Evolutionary conservation across 352 stramenopile genomes (phyloP).

Genomic region (Hyaloperonospora brassicae): DNA sequence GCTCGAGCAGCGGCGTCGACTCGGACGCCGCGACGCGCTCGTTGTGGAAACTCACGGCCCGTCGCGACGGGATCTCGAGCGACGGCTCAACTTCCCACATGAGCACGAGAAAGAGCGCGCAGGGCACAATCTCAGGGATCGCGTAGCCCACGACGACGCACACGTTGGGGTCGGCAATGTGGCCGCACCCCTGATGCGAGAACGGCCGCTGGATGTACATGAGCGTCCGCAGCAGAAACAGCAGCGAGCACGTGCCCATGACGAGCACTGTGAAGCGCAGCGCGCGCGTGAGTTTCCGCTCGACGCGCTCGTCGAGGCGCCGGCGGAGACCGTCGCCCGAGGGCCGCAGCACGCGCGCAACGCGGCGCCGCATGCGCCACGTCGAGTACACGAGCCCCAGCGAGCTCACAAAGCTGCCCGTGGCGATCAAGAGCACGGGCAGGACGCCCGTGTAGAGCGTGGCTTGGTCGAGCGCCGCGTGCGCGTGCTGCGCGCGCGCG

Average conservation of each 20-base stretch:
- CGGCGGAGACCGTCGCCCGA: conserved; percentile 32
- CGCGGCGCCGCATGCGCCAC: conserved; percentile 58
- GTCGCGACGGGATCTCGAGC: conserved; percentile 47
- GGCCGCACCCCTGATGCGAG: conserved; percentile 60
- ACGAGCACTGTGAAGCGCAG: conserved; percentile 65
- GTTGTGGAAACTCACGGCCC: conserved; percentile 42
- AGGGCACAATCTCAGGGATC: conserved; percentile 64
- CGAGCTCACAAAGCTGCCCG: conserved; percentile 58
- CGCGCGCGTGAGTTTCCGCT: conserved; percentile 64
- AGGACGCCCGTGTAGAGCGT: conserved; percentile 47
- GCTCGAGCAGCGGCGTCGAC: conserved; percentile 44
- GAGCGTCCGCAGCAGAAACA: conserved; percentile 66
- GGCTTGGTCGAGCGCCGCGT: conserved; percentile 9
- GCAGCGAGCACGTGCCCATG: conserved; percentile 53
- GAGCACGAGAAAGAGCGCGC: conserved; percentile 68
- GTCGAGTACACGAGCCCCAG: conserved; percentile 70
- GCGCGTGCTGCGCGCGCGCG: conserved; percentile 10
- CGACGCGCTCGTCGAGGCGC: conserved; percentile 49
- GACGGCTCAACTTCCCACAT: conserved; percentile 82
- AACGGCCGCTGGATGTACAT: conserved; percentile 79
- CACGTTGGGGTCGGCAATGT: conserved; percentile 47
- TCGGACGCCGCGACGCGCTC: conserved; percentile 28
- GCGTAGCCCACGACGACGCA: conserved; percentile 70
- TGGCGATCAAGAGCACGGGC: conserved; percentile 59
- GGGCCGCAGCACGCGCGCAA: conserved; percentile 59